Percentiles rank a stretch among this genome's conserved stretches.
These are phyloP conservation scores for Ruellia speciosa DNA, from an alignment of 305 asterid genomes.

Conservation along the genomic window DNA sequence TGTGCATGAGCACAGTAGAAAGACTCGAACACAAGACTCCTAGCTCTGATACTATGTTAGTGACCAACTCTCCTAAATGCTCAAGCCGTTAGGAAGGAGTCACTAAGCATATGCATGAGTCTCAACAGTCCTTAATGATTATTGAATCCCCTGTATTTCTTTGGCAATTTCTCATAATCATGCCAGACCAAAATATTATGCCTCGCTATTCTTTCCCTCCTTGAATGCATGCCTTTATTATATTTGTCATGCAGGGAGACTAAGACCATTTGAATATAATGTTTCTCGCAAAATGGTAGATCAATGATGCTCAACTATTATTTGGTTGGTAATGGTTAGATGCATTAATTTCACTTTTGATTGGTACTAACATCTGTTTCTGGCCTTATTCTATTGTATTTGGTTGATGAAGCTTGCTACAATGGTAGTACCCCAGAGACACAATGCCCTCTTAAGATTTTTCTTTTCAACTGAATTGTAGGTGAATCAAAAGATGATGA, in stretches of 20 bases:
- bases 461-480: conserved; percentile 16
- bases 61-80: too few species aligned
- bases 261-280: neutral
- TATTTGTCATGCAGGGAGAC: neutral
- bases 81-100: too few species aligned
- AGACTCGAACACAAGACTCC: too few species aligned
- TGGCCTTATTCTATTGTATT: neutral
- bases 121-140: too few species aligned
- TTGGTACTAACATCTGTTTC: neutral
- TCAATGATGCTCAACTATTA: conserved; percentile 1
- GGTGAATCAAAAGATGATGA: conserved; percentile 77
- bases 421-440: neutral
- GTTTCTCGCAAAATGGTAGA: neutral
- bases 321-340: neutral
- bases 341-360: neutral
- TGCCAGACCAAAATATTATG: neutral
- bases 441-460: conserved; percentile 8
- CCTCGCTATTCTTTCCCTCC: neutral
- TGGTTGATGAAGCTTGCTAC: neutral
- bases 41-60: too few species aligned
- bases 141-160: neutral
- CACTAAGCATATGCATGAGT: too few species aligned
- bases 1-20: too few species aligned
- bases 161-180: neutral
- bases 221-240: too few species aligned